A percentile compares a stretch with the other conserved stretches of the same genome.
Evolutionary conservation across 352 stramenopile species (phyloP).

Genomic region (Pseudoperonospora humuli): DNA sequence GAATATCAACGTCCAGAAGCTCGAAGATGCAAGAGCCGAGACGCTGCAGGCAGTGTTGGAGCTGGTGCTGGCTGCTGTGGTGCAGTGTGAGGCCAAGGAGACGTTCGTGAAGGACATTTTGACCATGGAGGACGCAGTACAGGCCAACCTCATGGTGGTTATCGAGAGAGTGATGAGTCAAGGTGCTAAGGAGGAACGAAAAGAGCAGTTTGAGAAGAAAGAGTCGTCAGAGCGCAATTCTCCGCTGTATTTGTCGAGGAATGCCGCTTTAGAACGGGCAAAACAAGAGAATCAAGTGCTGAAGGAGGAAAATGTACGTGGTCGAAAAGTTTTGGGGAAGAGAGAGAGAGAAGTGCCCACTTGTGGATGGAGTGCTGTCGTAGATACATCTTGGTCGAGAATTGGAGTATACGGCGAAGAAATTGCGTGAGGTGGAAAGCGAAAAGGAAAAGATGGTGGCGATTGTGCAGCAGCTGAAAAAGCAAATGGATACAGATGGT

Average conservation of each 20-base stretch:
- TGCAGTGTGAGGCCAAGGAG: constrained; percentile 50
- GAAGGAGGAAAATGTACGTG: constrained; percentile 51
- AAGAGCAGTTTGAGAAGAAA: constrained; percentile 5
- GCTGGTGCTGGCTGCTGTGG: constrained; percentile 39
- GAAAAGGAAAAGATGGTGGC: constrained; percentile 28
- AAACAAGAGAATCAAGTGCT: constrained; percentile 52
- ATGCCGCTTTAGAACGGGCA: constrained; percentile 37
- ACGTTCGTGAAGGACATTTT: constrained; percentile 61
- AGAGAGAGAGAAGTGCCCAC: not conserved
- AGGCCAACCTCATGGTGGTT: constrained; percentile 55
- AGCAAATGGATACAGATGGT: constrained; percentile 40
- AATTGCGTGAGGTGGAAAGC: constrained; percentile 14
- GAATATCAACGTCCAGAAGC: constrained; percentile 15
- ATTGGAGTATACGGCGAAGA: constrained; percentile 15
- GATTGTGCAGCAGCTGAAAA: constrained; percentile 27
- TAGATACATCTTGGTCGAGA: constrained; percentile 38
- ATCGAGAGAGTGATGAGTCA: constrained; percentile 46
- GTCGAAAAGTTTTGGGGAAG: not conserved
- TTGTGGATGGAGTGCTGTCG: not conserved
- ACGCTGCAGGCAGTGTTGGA: constrained; percentile 25
- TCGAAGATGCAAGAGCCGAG: constrained; percentile 6
- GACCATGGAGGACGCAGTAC: constrained; percentile 45
- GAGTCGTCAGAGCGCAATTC: constrained; percentile 4
- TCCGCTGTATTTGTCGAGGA: constrained; percentile 36
- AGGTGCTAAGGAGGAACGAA: constrained; percentile 1